phyloP scores from a whole-genome alignment of 2,329 filamentous ascomycete genomes.

The Pseudogymnoascus sp. region DNA sequence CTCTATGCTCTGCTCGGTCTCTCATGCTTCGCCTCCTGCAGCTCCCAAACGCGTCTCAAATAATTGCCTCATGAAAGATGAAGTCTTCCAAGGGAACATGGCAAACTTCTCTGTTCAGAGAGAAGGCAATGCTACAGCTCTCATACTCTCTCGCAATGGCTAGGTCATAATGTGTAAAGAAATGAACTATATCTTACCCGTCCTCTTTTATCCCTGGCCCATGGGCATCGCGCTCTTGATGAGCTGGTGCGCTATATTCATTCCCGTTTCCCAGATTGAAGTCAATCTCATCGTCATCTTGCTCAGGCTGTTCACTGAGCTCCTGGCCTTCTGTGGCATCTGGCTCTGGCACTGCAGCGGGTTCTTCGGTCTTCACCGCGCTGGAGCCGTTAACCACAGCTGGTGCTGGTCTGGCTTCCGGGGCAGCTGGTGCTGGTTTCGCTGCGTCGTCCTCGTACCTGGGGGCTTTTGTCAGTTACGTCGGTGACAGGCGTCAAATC shows the following conservation, averaged over 20 bases:
- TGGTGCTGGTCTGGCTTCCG: slow-evolving; percentile 23
- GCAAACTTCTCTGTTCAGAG: not conserved
- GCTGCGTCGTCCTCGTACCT: slow-evolving; percentile 56
- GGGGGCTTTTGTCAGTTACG: slow-evolving; percentile 13
- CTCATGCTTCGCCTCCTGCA: not conserved
- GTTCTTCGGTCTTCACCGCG: slow-evolving; percentile 20
- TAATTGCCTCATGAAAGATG: not conserved
- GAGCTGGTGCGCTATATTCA: slow-evolving; percentile 23
- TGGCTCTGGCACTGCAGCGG: slow-evolving; percentile 13
- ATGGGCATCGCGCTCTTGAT: slow-evolving; percentile 29
- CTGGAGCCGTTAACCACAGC: slow-evolving; percentile 23
- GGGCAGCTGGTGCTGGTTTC: slow-evolving; percentile 30
- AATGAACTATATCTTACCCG: slow-evolving; percentile 58
- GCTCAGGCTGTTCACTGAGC: slow-evolving; percentile 38
- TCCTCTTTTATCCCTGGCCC: slow-evolving; percentile 79
- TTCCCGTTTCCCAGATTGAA: slow-evolving; percentile 43
- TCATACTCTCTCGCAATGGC: slow-evolving; percentile 1
- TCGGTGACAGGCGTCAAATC: not conserved
- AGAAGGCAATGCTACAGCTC: not conserved
- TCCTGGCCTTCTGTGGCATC: slow-evolving; percentile 29
- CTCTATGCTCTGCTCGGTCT: not conserved
- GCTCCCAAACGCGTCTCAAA: slow-evolving; percentile 4
- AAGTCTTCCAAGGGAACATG: not conserved
- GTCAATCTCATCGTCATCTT: slow-evolving; percentile 51
- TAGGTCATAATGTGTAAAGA: slow-evolving; percentile 12